Percentiles rank a stretch among this genome's conserved stretches.
phyloP scores from a whole-genome alignment of 441 rosid species.

The Aquilaria agallochum region DNA sequence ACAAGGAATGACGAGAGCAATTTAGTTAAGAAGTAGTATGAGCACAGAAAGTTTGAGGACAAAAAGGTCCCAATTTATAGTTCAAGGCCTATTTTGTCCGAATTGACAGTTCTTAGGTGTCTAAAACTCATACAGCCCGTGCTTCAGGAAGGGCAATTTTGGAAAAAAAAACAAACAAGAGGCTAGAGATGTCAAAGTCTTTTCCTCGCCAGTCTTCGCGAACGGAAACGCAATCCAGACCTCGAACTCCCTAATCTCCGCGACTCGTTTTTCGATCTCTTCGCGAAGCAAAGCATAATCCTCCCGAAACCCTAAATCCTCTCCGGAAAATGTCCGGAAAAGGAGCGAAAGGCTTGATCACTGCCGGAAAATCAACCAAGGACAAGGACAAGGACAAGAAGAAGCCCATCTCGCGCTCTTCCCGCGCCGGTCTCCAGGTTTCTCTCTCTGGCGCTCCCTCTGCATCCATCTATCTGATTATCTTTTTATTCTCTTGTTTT shows the following conservation, averaged over 20 bases:
- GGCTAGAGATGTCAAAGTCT: background rate
- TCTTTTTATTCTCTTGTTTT: background rate
- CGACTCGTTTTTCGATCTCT: background rate
- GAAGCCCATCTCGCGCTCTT: conserved; percentile 81
- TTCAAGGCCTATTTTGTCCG: too few species aligned
- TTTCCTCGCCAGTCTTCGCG: background rate
- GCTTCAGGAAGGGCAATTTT: background rate
- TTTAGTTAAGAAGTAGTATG: too few species aligned
- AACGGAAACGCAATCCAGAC: background rate
- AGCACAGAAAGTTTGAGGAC: too few species aligned
- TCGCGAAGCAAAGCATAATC: background rate
- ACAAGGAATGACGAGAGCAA: too few species aligned
- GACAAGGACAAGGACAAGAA: conserved; percentile 80
- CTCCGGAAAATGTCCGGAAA: conserved; percentile 83
- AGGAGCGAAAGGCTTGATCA: conserved; percentile 89
- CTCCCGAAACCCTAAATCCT: conserved; percentile 6
- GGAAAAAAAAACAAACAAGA: background rate
- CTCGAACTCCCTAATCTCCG: background rate
- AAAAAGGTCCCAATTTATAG: too few species aligned
- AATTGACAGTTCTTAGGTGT: too few species aligned
- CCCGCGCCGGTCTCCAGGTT: conserved; percentile 96
- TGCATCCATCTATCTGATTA: background rate
- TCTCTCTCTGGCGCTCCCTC: conserved; percentile 5
- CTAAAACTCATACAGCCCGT: too few species aligned
- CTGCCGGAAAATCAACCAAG: conserved; percentile 50